phyloP scores from a whole-genome alignment of 371 early-diverging fungal genomes.

The Circinella minor region DNA sequence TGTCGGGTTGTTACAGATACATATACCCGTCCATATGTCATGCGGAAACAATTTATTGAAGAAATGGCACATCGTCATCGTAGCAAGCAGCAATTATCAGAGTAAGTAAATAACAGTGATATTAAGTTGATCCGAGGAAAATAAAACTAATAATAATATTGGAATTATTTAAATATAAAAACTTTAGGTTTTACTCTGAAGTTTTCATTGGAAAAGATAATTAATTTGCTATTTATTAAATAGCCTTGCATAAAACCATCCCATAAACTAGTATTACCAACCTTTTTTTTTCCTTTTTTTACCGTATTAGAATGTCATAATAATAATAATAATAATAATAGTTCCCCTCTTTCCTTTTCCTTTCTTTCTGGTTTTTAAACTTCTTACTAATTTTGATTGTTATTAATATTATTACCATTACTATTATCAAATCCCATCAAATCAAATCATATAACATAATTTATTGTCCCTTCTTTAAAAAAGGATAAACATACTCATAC shows the following conservation, averaged over 20 bases:
- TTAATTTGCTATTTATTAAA: conserved; percentile 3
- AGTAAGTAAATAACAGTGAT: conserved; percentile 33
- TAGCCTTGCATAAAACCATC: background rate
- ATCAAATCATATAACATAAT: too few relatives aligned
- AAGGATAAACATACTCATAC: too few relatives aligned
- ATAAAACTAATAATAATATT: too few relatives aligned
- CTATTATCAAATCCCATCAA: too few relatives aligned
- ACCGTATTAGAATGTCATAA: background rate
- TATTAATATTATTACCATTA: too few relatives aligned
- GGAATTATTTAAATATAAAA: background rate
- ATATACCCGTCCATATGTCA: conserved; percentile 59
- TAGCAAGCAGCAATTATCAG: conserved; percentile 50
- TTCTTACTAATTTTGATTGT: too few relatives aligned
- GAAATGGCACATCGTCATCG: conserved; percentile 60
- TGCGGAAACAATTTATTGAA: conserved; percentile 63
- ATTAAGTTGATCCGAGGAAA: background rate
- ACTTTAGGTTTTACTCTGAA: conserved; percentile 9
- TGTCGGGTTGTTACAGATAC: conserved; percentile 62
- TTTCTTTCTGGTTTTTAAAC: background rate
- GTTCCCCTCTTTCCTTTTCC: background rate
- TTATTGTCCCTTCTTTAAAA: too few relatives aligned
- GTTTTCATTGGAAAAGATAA: conserved; percentile 11
- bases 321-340: background rate
- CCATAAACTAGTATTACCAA: background rate
- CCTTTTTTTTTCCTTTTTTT: background rate